Conservation (phyloP, 768 basidiomycete genomes). For the Pleurotus ostreatus region DNA sequence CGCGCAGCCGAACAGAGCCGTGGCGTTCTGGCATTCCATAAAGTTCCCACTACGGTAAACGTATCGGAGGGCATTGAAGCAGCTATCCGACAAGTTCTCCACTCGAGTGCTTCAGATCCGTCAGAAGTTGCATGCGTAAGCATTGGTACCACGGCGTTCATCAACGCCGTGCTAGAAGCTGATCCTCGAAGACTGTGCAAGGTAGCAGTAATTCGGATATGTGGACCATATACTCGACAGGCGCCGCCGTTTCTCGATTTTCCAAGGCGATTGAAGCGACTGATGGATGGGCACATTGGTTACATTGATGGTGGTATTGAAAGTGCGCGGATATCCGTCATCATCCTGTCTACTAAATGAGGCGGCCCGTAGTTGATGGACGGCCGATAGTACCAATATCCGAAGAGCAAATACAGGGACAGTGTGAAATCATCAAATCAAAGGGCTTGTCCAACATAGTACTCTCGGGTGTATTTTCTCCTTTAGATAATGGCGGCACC, state of each 20-base stretch:
- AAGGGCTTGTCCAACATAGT: constrained; percentile 26
- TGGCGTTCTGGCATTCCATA: constrained; percentile 36
- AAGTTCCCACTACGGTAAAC: constrained; percentile 52
- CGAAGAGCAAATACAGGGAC: constrained; percentile 39
- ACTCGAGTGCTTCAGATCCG: constrained; percentile 27
- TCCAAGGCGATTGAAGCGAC: constrained; percentile 21
- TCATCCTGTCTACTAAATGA: not conserved
- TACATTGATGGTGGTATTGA: constrained; percentile 34
- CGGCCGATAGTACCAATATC: constrained; percentile 29
- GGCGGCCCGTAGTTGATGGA: constrained; percentile 21
- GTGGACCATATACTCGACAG: constrained; percentile 54
- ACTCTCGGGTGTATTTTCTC: constrained; percentile 28
- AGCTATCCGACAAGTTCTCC: constrained; percentile 43
- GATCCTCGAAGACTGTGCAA: constrained; percentile 48
- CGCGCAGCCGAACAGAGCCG: constrained; percentile 22
- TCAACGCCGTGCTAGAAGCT: constrained; percentile 58
- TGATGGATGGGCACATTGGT: constrained; percentile 28
- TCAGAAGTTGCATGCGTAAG: constrained; percentile 43
- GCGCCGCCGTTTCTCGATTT: constrained; percentile 46
- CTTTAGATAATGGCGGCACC: constrained; percentile 26
- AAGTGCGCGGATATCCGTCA: constrained; percentile 27
- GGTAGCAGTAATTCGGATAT: constrained; percentile 63
- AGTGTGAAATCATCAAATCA: constrained; percentile 30
- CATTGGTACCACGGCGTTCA: constrained; percentile 62
- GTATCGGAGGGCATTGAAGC: constrained; percentile 56